Evolutionary conservation across 2,329 filamentous ascomycete genomes (phyloP), one percentile per base, ranked within the genome.

Genomic region (Pseudogymnoascus sp.): DNA sequence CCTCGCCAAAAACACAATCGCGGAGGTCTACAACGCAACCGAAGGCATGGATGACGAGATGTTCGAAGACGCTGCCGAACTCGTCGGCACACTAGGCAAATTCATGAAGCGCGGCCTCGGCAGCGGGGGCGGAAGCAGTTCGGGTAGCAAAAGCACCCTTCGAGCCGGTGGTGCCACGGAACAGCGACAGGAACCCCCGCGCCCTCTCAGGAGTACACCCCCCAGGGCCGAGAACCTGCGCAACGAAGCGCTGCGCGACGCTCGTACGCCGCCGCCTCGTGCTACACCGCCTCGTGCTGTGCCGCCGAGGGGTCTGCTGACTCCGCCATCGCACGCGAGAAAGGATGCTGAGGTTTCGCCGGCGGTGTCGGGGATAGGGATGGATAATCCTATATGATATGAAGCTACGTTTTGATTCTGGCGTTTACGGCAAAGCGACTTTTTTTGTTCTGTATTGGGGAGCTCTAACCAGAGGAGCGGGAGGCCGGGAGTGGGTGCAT

Each of bases 1-100:
- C 61, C 75, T 97, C 12, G 93, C 94, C 9, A 88, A 90, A 69
- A 82, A 87, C 37, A 90, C 92, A 2, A 94, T 97, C 64, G 83
- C 89, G 42, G 91, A 96, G 69, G 93, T 97, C 0, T 97, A 97
- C 72, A 88, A 92, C 62, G 91, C 92, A 1, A 86, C 88, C 60
- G 92, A 97, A 74, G 90, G 90, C 18, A 93, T 97, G 85, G 90
- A 95, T 63, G 92, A 97, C 70, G 91, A 95, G 67, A 95, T 94
- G 79, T 99, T 97, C 72, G 85, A 89, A 66, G 94, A 97, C 73
- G 91, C 92, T 0, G 92, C 91, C 63, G 89, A 93, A 69, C 81
- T 97, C 10, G 92, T 97, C 7, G 88, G 89, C 1, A 87, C 94
- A 0, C 75, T 97, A 0, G 91, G 90, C 5, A 90, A 87, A 70